Evolutionary conservation across 306 rosid species (phyloP).

Genomic region (Leucaena leucocephala): DNA sequence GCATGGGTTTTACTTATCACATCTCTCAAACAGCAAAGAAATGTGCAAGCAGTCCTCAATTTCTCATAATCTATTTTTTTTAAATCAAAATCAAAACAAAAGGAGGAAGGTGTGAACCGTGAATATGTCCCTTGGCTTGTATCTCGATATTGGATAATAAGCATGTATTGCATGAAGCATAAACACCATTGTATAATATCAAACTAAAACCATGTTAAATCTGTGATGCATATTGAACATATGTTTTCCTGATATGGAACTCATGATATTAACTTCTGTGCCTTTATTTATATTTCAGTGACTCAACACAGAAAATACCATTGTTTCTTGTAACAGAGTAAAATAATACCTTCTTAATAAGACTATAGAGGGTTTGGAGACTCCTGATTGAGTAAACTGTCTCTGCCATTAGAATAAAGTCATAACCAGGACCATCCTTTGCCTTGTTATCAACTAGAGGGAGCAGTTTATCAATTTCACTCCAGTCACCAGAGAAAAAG

Average conservation of each 20-base stretch:
- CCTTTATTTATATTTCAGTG: constrained; percentile 13
- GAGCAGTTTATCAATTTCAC: constrained; percentile 77
- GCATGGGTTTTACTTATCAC: not conserved
- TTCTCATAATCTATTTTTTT: not conserved
- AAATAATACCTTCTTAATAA: constrained; percentile 71
- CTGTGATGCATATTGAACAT: not conserved
- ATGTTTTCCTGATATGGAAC: not conserved
- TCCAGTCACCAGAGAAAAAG: constrained; percentile 95
- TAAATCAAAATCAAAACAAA: not conserved
- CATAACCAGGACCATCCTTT: constrained; percentile 58
- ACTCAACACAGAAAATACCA: not conserved
- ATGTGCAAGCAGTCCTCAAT: not conserved
- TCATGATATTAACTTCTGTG: not conserved
- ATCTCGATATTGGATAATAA: not conserved
- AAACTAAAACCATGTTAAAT: not conserved
- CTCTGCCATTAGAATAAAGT: constrained; percentile 94
- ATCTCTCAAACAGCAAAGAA: not conserved
- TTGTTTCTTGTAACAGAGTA: not conserved
- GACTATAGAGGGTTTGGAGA: constrained; percentile 63
- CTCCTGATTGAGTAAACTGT: constrained; percentile 80
- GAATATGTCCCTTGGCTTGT: not conserved
- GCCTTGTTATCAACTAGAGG: constrained; percentile 45
- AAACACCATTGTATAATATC: not conserved
- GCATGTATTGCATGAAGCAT: not conserved
- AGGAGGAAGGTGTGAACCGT: not conserved